Evolutionary conservation across 257 asterid species (phyloP), one percentile per base, ranked within the genome.

Genomic region (Marsdenia floribunda): DNA sequence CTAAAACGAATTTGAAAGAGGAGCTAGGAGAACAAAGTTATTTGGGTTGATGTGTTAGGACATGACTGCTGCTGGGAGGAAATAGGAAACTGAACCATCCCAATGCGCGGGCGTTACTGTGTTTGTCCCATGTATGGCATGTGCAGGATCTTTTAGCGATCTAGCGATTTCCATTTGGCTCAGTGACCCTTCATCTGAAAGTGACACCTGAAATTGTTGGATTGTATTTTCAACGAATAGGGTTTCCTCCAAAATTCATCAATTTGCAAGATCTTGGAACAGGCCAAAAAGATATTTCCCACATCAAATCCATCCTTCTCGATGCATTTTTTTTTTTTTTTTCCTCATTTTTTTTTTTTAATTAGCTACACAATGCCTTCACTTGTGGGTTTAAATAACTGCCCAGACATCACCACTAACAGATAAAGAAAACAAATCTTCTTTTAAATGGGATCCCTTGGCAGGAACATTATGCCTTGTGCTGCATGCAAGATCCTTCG

Each of bases 401-500:
- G 71, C 37, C 57, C 72, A 53, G 44, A 12, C 55, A 72, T 47
- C 11, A 37, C 49, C 15, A 35, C 58, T 65, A 47, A 50, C 72
- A 7, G 24, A 24, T 44, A 11, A 53, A 15, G 24, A 57, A 33
- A 61, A 10, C 3, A 74, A 14, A 14, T 38, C n/a, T 19, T n/a
- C 65, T 49, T 54, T 64, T 44, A 44, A 42, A 86, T 84, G 88
- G 80, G 71, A 57, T 50, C 78, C 10, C n/a, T 29, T n/a, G 71
- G 60, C 74, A 84, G 77, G 33, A 84, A 26, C 49, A 70, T 66
- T 26, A 84, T 75, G 90, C 86, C 88, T 47, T 86, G 85, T 44
- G 83, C 90, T 60, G 90, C 85, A 76, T 86, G 87, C 79, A 84
- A 82, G 80, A 74, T 80, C 8, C 85, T 86, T 29, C 87, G 87